Evolutionary conservation across 2,329 filamentous ascomycete species (phyloP).

Genomic region (Blastomyces parvus): DNA sequence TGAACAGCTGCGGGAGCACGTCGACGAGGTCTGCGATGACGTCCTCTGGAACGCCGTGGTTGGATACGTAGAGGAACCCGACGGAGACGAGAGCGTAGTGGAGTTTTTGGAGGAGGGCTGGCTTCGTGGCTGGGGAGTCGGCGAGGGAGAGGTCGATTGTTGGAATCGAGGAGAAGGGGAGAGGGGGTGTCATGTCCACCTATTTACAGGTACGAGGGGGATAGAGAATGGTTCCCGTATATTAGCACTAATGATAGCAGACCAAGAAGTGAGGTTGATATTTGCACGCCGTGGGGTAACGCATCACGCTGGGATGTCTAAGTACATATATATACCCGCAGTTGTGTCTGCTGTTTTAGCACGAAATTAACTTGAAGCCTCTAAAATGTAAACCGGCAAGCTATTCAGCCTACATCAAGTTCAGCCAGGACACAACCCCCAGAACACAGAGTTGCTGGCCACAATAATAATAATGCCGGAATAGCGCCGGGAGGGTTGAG

Average conservation of each 20-base stretch:
- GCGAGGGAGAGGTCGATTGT: conserved; percentile 42
- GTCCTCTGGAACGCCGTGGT: conserved; percentile 17
- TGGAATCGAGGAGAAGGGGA: conserved; percentile 32
- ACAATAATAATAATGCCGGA: neutral
- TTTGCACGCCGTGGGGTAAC: neutral
- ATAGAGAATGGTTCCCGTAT: neutral
- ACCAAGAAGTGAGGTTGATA: too few species aligned
- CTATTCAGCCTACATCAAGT: neutral
- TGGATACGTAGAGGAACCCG: conserved; percentile 23
- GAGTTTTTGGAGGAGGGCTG: conserved; percentile 31
- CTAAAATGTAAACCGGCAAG: neutral
- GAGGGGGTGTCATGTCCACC: conserved; percentile 10
- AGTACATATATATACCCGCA: neutral
- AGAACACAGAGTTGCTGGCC: neutral
- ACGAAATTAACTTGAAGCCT: neutral
- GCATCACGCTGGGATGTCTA: neutral
- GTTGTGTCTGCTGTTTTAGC: neutral
- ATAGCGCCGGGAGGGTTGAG: neutral
- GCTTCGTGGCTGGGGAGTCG: conserved; percentile 26
- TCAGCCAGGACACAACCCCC: too few species aligned
- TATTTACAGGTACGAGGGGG: neutral
- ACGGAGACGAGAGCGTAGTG: conserved; percentile 18
- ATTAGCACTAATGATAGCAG: neutral
- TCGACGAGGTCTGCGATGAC: conserved; percentile 17
- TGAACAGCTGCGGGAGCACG: conserved; percentile 19